These are phyloP conservation scores for Fagus crenata DNA, from an alignment of 306 rosid species.

Conservation along the genomic window DNA sequence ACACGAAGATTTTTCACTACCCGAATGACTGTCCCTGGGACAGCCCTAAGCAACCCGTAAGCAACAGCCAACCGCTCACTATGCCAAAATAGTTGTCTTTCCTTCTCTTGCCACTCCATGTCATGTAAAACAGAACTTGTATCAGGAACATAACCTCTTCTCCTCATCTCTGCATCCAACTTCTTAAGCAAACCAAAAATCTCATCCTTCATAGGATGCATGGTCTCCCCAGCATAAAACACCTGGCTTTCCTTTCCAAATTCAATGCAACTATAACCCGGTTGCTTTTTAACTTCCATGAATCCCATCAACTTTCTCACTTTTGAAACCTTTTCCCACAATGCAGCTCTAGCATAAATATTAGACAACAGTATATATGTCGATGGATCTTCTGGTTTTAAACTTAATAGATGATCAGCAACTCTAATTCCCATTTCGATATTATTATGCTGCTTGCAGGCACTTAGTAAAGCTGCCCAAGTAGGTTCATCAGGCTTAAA, in stretches of 20 bases:
- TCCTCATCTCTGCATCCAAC: conserved; percentile 70
- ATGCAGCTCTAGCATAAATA: conserved; percentile 60
- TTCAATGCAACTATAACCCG: conserved; percentile 78
- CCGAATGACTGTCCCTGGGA: conserved; percentile 61
- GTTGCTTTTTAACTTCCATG: conserved; percentile 71
- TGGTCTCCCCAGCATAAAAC: conserved; percentile 86
- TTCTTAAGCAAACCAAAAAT: conserved; percentile 54
- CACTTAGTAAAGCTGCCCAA: conserved; percentile 86
- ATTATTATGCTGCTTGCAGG: conserved; percentile 70
- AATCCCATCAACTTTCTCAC: conserved; percentile 62
- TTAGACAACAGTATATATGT: conserved; percentile 68
- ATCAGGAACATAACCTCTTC: conserved; percentile 82
- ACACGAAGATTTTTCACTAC: conserved; percentile 84
- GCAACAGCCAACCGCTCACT: conserved; percentile 86
- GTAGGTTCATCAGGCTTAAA: conserved; percentile 79
- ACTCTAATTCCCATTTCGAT: conserved; percentile 62
- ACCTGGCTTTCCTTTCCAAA: conserved; percentile 70
- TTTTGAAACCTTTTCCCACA: conserved; percentile 75
- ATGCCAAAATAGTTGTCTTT: conserved; percentile 81
- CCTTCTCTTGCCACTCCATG: conserved; percentile 84
- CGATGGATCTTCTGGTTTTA: conserved; percentile 68
- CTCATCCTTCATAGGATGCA: conserved; percentile 70
- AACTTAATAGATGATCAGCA: conserved; percentile 53
- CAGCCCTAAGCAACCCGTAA: conserved; percentile 73
- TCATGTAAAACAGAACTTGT: conserved; percentile 75